Percentiles rank a stretch among this genome's conserved stretches.
These are phyloP conservation scores for Paraleonurus japonicus DNA, from an alignment of 257 asterid genomes.

Conservation along the genomic window DNA sequence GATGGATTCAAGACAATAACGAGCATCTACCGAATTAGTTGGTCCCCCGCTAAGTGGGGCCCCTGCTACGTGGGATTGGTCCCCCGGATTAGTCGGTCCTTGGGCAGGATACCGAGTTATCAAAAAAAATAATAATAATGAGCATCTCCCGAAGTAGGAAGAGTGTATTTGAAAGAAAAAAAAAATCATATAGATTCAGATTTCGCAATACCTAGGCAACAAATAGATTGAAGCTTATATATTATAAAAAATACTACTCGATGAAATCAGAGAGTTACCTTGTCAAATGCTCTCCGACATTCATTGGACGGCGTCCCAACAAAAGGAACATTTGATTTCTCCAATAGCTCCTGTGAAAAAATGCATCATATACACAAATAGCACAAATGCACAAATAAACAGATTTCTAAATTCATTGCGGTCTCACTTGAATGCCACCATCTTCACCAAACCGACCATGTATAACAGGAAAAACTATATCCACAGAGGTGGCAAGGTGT, in stretches of 20 bases:
- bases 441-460: conserved; percentile 97
- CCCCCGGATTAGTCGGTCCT: too few relatives aligned
- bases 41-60: too few relatives aligned
- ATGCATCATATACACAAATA: conserved; percentile 10
- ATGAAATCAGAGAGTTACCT: conserved; percentile 44
- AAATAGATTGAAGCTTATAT: not conserved
- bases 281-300: conserved; percentile 80
- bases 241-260: conserved; percentile 1
- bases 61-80: too few relatives aligned
- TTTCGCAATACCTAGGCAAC: not conserved
- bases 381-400: not conserved
- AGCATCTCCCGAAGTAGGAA: not conserved
- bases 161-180: not conserved
- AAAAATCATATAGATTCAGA: conserved; percentile 7
- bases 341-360: conserved; percentile 65
- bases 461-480: conserved; percentile 88
- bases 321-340: conserved; percentile 61
- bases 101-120: too few relatives aligned
- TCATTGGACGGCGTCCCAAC: conserved; percentile 71
- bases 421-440: conserved; percentile 89
- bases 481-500: conserved; percentile 74
- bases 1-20: conserved; percentile 16
- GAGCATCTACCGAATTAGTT: not conserved
- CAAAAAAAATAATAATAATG: too few relatives aligned
- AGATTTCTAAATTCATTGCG: not conserved